Conservation (phyloP, 1,284 basidiomycete species). For the Kalmanozyma brasiliensis region DNA sequence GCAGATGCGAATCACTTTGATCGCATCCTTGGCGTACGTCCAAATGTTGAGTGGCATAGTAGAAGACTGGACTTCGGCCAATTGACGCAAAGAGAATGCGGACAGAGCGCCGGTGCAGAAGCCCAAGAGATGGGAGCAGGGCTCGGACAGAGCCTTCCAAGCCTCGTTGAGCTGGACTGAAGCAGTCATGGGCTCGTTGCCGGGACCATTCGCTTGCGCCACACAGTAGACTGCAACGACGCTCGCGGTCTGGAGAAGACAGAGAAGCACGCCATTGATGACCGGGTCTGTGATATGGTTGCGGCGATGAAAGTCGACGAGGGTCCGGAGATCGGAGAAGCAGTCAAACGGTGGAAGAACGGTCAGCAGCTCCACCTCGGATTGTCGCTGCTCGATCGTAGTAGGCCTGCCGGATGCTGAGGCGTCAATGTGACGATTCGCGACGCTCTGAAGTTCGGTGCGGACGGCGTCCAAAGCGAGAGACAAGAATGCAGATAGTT, state of each 20-base stretch:
- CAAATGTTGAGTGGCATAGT: slow-evolving; percentile 15
- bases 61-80: slow-evolving; percentile 3
- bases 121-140: slow-evolving; percentile 29
- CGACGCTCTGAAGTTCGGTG: slow-evolving; percentile 31
- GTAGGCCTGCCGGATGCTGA: not conserved
- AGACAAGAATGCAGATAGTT: slow-evolving; percentile 33
- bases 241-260: slow-evolving; percentile 34
- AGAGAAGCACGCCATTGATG: slow-evolving; percentile 44
- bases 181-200: not conserved
- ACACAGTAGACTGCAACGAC: slow-evolving; percentile 27
- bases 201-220: not conserved
- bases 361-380: slow-evolving; percentile 32
- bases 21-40: slow-evolving; percentile 16
- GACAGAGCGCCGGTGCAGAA: slow-evolving; percentile 43
- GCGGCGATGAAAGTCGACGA: slow-evolving; percentile 30
- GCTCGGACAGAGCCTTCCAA: slow-evolving; percentile 20
- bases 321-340: slow-evolving; percentile 19
- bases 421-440: slow-evolving; percentile 4
- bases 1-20: slow-evolving; percentile 30
- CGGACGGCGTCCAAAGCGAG: slow-evolving; percentile 32
- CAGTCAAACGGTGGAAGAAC: slow-evolving; percentile 32
- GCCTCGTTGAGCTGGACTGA: slow-evolving; percentile 3
- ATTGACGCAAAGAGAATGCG: slow-evolving; percentile 18
- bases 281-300: slow-evolving; percentile 27
- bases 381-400: not conserved